Base-by-base conservation (phyloP, 2,329 filamentous ascomycete genomes). In the Colletotrichum melonis region DNA sequence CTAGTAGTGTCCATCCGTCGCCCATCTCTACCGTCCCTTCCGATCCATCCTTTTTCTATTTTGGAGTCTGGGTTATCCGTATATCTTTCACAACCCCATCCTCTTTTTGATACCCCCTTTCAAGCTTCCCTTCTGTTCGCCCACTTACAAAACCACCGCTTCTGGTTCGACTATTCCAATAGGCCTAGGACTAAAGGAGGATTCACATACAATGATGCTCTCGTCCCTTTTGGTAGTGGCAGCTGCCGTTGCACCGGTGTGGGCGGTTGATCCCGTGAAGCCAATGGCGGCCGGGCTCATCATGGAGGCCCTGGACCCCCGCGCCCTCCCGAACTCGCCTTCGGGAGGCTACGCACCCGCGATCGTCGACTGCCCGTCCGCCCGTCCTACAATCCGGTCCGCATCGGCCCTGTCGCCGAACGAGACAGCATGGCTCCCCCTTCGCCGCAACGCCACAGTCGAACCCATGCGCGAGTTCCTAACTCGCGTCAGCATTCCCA, bases 381-480 rank as follows among this genome's bases (percentile, higher is more conserved):
- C 85, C n/a, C 88, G 90, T 57, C 95, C 95, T 1, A 87, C 85
- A 1, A 90, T 97, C 67, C 91, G 95, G 76, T 81, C 81, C 46
- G 94, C 93, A 58, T 82, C 83, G 30, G 78, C 79, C 0, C 83
- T 98, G 11, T 96, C 94, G 3, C 77, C 86, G 19, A 86, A 92
- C 69, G 96, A 98, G 84, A 88, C 86, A 52, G 84, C 88, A 79
- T 98, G 95, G 95, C 86, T 98, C 16, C 80, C 90, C 63, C 87
- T 86, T 73, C 90, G 96, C 71, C 90, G 95, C 75, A 90, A 90
- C 74, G 92, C 92, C 75, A 97, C 95, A 0, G 84, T 95, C 22
- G 83, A 90, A 11, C 91, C 94, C n/a, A 92, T 98, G 88, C 89
- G 88, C 68, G 88, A 92, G 22, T 91, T 97, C 76, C 87, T 98